Evolutionary conservation across 1,284 basidiomycete genomes (phyloP), one percentile per base, ranked within the genome.

Genomic region (Heterobasidion irregulare): DNA sequence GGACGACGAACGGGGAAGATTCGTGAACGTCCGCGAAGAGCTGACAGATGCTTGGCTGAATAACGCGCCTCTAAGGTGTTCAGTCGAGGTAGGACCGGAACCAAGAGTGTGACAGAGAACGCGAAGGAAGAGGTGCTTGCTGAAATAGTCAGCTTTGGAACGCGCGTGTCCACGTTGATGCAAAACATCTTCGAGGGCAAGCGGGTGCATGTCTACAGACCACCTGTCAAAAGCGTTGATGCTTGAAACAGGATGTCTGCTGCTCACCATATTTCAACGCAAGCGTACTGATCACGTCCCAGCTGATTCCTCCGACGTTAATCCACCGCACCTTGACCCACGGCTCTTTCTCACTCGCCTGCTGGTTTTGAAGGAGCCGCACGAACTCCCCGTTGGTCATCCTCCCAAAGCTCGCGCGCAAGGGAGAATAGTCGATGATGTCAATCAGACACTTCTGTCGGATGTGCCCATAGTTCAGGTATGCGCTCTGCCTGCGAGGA

Each of bases 251-350:
- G 13, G 38, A 43, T 26, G 26, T 26, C 26, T 26, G 26, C 13
- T n/a, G 61, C 73, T 43, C 56, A 83, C 82, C 75, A 62, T 85
- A 86, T 64, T 76, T 78, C 54, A 86, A 67, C 19, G 84, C 80
- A 41, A 87, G 65, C 1, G 78, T 75, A 60, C 82, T 84, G 58
- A 88, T 74, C 10, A 88, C 81, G 63, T 86, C 84, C 83, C 84
- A 88, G 58, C 80, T 84, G 52, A 87, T 71, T 2, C 84, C 85
- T 6, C 78, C 80, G 53, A 87, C 73, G 59, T 86, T 86, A 57
- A 88, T 85, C 85, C 84, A 88, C 38, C 85, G 69, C 10, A 86
- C 83, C 59, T 78, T 82, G 33, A 76, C 77, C 77, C 82, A 83
- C 2, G 75, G 69, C 57, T 79, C 75, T 52, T 74, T 69, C 35